A percentile compares a stretch with the other conserved stretches of the same genome.
Conservation (phyloP, 2,329 filamentous ascomycete species). For the Colletotrichum magnum region DNA sequence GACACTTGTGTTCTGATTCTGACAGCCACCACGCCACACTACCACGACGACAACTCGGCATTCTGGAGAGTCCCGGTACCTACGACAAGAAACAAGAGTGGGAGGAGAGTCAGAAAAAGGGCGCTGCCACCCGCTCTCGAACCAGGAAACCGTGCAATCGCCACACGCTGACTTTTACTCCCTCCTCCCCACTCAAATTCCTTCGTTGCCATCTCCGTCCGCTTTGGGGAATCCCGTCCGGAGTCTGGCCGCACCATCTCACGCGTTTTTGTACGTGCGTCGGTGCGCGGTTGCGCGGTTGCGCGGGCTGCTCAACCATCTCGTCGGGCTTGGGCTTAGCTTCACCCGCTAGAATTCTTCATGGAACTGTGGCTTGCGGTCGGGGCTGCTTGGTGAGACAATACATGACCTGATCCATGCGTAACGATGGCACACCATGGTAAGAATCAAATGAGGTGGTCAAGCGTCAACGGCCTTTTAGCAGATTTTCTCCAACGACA, state of each 20-base stretch:
- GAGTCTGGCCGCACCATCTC: constrained; percentile 2
- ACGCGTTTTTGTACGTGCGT: background rate
- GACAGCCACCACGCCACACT: constrained; percentile 10
- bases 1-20: background rate
- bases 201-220: constrained; percentile 4
- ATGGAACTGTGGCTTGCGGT: background rate
- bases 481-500: too few species aligned
- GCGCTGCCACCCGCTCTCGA: constrained; percentile 17
- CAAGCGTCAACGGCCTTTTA: background rate
- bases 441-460: background rate
- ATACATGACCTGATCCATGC: too few species aligned
- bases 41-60: too few species aligned
- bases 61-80: too few species aligned
- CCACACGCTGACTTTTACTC: constrained; percentile 1
- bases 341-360: background rate
- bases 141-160: constrained; percentile 25
- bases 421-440: background rate
- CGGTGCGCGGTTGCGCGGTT: too few species aligned
- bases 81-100: constrained; percentile 1
- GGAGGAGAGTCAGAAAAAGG: constrained; percentile 12
- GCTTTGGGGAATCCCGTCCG: constrained; percentile 10
- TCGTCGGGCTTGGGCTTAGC: constrained; percentile 4
- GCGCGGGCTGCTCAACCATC: background rate
- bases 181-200: background rate
- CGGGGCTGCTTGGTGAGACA: too few species aligned